Evolutionary conservation across 2,329 filamentous ascomycete species (phyloP).

Genomic region (Aurifilum marmelostoma): DNA sequence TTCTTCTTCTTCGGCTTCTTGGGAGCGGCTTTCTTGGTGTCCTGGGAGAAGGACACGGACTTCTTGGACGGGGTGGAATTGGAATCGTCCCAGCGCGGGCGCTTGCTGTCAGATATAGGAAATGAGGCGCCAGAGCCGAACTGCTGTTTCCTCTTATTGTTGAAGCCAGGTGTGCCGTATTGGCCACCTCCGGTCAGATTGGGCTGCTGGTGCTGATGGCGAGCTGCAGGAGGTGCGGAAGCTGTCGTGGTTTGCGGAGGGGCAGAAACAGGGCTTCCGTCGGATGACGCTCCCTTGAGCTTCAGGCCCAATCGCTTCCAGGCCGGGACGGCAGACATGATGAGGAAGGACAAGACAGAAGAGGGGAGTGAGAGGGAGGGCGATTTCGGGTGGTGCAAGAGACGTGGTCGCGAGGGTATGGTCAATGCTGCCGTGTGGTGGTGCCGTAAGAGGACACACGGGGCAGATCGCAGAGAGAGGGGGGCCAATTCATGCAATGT

Average conservation of each 20-base stretch:
- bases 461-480: constrained; percentile 12
- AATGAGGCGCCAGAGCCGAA: constrained; percentile 44
- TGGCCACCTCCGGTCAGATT: constrained; percentile 32
- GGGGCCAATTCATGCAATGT: constrained; percentile 23
- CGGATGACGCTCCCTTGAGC: constrained; percentile 53
- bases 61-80: constrained; percentile 40
- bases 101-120: constrained; percentile 41
- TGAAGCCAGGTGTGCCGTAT: constrained; percentile 41
- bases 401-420: constrained; percentile 26
- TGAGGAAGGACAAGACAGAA: constrained; percentile 37
- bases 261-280: constrained; percentile 37
- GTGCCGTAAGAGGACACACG: constrained; percentile 11
- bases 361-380: constrained; percentile 26
- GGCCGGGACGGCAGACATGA: constrained; percentile 56
- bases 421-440: constrained; percentile 12
- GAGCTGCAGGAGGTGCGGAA: constrained; percentile 31
- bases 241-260: constrained; percentile 31
- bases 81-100: constrained; percentile 34
- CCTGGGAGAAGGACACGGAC: constrained; percentile 54
- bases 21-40: constrained; percentile 40
- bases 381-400: constrained; percentile 26
- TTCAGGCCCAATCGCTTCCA: constrained; percentile 68
- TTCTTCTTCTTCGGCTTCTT: constrained; percentile 42
- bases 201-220: constrained; percentile 34
- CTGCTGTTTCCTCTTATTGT: constrained; percentile 56